A percentile compares a stretch with the other conserved stretches of the same genome.
These are phyloP conservation scores for Cystobasidium slooffiae DNA, from an alignment of 1,284 basidiomycete species.

Conservation along the genomic window DNA sequence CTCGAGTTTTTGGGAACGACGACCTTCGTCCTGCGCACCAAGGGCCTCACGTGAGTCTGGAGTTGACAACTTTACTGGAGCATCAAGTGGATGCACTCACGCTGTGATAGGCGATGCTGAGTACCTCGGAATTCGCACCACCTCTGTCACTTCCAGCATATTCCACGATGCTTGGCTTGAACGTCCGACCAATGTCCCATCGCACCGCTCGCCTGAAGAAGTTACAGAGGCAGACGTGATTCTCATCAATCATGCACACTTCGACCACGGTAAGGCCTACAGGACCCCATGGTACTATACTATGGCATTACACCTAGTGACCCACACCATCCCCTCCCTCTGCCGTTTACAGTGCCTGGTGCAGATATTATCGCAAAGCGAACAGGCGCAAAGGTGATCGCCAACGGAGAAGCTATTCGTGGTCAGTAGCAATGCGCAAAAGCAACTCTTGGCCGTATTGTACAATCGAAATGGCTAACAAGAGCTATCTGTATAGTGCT, in stretches of 20 bases:
- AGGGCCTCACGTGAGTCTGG: not conserved
- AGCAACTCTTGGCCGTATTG: not conserved
- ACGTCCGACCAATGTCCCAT: slow-evolving; percentile 18
- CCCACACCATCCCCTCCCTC: not conserved
- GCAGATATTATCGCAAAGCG: slow-evolving; percentile 34
- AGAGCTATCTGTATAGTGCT: slow-evolving; percentile 14
- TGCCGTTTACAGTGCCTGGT: slow-evolving; percentile 4
- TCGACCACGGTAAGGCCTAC: not conserved
- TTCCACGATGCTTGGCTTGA: slow-evolving; percentile 34
- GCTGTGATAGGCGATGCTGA: too few relatives aligned
- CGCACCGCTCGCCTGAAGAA: slow-evolving; percentile 13
- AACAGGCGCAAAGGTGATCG: slow-evolving; percentile 29
- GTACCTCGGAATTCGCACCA: too few relatives aligned
- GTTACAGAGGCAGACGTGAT: slow-evolving; percentile 28
- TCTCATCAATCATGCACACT: slow-evolving; percentile 28
- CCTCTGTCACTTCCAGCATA: not conserved
- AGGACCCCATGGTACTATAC: not conserved
- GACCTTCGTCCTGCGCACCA: not conserved
- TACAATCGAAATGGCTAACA: not conserved
- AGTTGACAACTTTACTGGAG: not conserved
- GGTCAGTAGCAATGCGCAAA: not conserved
- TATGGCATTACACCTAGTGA: not conserved
- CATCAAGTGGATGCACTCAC: not conserved
- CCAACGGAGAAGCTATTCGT: slow-evolving; percentile 23
- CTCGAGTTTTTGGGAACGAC: slow-evolving; percentile 6